Evolutionary conservation across 805 yeast genomes (phyloP).

Genomic region (Candida tammaniensis): DNA sequence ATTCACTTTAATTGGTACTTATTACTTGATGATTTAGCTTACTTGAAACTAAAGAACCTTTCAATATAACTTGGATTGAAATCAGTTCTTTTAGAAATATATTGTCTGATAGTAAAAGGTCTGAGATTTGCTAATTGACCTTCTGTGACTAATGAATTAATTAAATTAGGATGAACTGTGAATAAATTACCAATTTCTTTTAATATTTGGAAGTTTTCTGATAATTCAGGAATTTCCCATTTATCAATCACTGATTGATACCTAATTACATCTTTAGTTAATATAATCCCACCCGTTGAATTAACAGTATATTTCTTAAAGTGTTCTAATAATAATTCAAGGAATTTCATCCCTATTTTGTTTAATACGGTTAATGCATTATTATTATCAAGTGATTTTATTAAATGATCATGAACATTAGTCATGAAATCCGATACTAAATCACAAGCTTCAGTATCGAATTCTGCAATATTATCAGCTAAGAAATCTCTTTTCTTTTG

Average conservation of each 20-base stretch:
- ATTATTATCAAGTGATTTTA: conserved; percentile 29
- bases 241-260: conserved; percentile 66
- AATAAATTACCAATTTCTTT: conserved; percentile 82
- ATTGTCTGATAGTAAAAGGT: conserved; percentile 59
- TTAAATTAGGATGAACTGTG: conserved; percentile 77
- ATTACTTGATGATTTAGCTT: conserved; percentile 1
- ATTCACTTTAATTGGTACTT: conserved; percentile 1
- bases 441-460: conserved; percentile 70
- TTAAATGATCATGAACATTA: conserved; percentile 38
- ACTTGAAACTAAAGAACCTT: conserved; percentile 38
- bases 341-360: conserved; percentile 57
- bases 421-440: conserved; percentile 54
- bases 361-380: conserved; percentile 52
- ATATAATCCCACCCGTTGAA: conserved; percentile 76
- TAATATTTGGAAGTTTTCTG: conserved; percentile 64
- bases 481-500: conserved; percentile 76
- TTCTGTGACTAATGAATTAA: conserved; percentile 75
- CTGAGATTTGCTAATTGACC: conserved; percentile 71
- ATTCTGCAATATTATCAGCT: conserved; percentile 36
- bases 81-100: conserved; percentile 67
- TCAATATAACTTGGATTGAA: conserved; percentile 55
- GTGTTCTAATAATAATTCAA: conserved; percentile 63
- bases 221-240: conserved; percentile 61
- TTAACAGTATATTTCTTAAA: conserved; percentile 73
- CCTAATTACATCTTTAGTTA: conserved; percentile 78